Base-by-base conservation (phyloP, 805 yeast species). In the Scheffersomyces stipitis region DNA sequence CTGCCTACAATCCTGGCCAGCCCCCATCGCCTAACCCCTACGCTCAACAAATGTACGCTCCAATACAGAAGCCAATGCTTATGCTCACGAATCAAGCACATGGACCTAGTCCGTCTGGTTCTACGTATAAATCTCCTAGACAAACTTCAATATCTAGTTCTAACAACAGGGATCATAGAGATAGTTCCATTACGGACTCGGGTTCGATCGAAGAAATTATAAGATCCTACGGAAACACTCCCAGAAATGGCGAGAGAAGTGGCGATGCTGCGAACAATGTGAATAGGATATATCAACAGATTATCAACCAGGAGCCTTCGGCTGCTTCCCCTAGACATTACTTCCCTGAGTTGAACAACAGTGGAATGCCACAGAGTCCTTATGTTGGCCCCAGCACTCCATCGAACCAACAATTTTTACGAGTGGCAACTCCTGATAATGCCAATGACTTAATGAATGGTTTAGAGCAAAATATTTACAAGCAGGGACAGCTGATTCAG, bases 401-500 rank as follows among this genome's bases (percentile, higher is more conserved):
- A 18, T n/a, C n/a, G n/a, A 31, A 32, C 3, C 35, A 15, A 10
- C 44, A 38, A 26, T 30, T 29, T 17, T 17, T 45, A 1, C 41
- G 43, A 4, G 24, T 40, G 31, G 44, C 37, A 5, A 38, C 36
- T 3, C 30, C n/a, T 7, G 30, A 15, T n/a, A n/a, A 16, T 38
- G 4, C 28, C 37, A 13, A 36, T 17, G 60, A 59, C 23, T n/a
- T 47, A 3, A 48, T 62, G 37, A 43, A 62, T 16, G 74, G 68
- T 14, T 63, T 77, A 31, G 78, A 76, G 44, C 67, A 66, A 31
- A 76, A 66, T 38, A 56, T 76, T 8, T 56, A 57, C 33, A 70
- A 66, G 46, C 78, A 76, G 44, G 79, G 78, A 9, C 72, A 68
- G 42, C 69, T 78, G 3, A 64, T 77, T 36, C 75, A 66, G 51